Base-by-base conservation (phyloP, 495 filamentous ascomycete genomes). In the Lophiostoma macrostomum region DNA sequence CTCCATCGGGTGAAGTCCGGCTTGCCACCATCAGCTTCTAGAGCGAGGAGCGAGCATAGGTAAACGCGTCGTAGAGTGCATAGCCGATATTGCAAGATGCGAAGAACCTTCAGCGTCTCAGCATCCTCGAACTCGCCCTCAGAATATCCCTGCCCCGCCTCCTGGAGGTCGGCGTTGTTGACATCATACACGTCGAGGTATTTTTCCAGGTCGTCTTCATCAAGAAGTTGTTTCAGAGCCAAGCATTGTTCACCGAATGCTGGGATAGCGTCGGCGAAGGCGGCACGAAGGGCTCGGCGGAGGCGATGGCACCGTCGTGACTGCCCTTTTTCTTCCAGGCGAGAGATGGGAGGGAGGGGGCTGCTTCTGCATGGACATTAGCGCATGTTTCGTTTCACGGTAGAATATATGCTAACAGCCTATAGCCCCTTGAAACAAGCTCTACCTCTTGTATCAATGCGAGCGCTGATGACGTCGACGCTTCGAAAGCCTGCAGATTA, bases 371-470 rank as follows among this genome's bases (percentile, higher is more conserved):
- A 45, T 54, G 36, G 24, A 11, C 16, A 36, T 65, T 31, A 58
- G 53, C 32, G 16, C 35, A 19, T 30, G 18, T n/a, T 53, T 25
- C 36, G 14, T 12, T 10, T 4, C 39, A 29, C 39, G n/a, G 41
- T 28, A 23, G 18, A 56, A 44, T 28, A 37, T 24, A 25, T 36
- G 67, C 82, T 73, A 71, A 91, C 88, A 98, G 80, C 67, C 87
- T 80, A 67, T 97, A 98, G 41, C 93, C 93, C 60, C 91, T 80
- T 31, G 91, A 91, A 11, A 97, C 91, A 41, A 97, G 76, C 70
- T 97, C 93, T 16, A 97, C 91, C 68, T 98, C 93, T 71, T 97
- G 91, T 53, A 98, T 86, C 43, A 96, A 80, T 27, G 85, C 84
- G 27, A 98, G 74, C 1, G 90, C 86, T 22, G 89, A 83, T 44